Evolutionary conservation across 352 stramenopile genomes (phyloP).

Genomic region (Phytophthora lateralis): DNA sequence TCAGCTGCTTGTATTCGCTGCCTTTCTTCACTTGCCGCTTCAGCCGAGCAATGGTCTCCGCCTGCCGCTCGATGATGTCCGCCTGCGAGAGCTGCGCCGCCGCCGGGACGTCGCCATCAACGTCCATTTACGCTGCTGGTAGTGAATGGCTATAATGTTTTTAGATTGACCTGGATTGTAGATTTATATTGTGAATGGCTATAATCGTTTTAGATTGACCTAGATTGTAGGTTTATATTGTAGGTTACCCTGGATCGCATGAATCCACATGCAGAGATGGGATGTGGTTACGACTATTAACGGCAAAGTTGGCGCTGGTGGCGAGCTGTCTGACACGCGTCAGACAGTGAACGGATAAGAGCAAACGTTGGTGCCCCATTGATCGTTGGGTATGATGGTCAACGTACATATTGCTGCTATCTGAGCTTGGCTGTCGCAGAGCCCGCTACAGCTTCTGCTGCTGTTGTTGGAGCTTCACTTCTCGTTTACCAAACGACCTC

Average conservation of each 20-base stretch:
- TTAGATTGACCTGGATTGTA: slow-evolving; percentile 12
- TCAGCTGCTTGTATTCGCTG: slow-evolving; percentile 58
- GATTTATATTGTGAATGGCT: slow-evolving; percentile 15
- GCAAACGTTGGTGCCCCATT: slow-evolving; percentile 5
- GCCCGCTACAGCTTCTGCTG: background rate
- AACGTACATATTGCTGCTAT: background rate
- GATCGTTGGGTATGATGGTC: slow-evolving; percentile 15
- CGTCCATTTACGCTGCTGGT: slow-evolving; percentile 18
- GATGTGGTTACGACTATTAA: slow-evolving; percentile 11
- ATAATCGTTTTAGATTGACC: slow-evolving; percentile 17
- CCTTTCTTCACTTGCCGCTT: slow-evolving; percentile 41
- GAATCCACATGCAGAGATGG: background rate
- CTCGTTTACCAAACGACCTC: slow-evolving; percentile 12
- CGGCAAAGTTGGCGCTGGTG: slow-evolving; percentile 6
- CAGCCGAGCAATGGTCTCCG: slow-evolving; percentile 56
- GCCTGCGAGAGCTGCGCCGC: slow-evolving; percentile 63
- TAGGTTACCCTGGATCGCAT: background rate
- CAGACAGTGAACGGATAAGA: slow-evolving; percentile 18
- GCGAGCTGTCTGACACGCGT: background rate
- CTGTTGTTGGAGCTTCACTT: slow-evolving; percentile 11
- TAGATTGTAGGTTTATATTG: slow-evolving; percentile 5
- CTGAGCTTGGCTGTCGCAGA: background rate
- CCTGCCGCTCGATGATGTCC: slow-evolving; percentile 75
- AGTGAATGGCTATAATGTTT: slow-evolving; percentile 21
- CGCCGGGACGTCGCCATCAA: slow-evolving; percentile 18